Base-by-base conservation (phyloP, 1,284 basidiomycete species). In the Macrocybe sp. region DNA sequence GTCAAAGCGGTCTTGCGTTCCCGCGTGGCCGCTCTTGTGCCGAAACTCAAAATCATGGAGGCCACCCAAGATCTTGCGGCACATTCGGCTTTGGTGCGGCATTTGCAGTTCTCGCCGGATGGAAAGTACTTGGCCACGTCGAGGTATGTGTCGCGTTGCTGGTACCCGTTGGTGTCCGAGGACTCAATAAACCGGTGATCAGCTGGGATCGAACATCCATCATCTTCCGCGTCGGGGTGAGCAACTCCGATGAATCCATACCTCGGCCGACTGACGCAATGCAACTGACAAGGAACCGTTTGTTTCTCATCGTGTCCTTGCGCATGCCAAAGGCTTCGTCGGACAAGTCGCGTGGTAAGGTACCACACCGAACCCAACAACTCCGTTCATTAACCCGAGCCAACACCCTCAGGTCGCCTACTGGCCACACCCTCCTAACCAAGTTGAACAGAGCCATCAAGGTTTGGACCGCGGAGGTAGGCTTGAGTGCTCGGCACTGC, bases 131-230 rank as follows among this genome's bases (percentile, higher is more conserved):
- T 88, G 52, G 84, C 83, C 1, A 87, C 84, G 2, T 82, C 81
- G n/a, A 83, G 81, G 81, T 82, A 50, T 29, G 64, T n/a, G 22
- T 8, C 8, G 34, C 12, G 10, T 3, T 7, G 8, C n/a, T 22
- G 14, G 37, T 22, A 7, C 44, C 30, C 10, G 22, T 14, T 41
- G n/a, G n/a, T 35, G 37, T 28, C 30, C 30, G 36, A 11, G 28
- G 8, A 14, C 42, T 10, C 6, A 10, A 10, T 10, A 28, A 8
- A 8, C 6, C 12, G 28, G 22, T n/a, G 16, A 7, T 37, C 7
- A 88, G 85, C 55, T 90, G 87, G 88, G 86, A 90, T 60, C 70
- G 80, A 50, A 89, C 86, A 0, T 83, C 83, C 0, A 73, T 84
- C 16, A 81, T 90, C 41, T 89, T 87, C 66, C 76, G 74, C 50